Evolutionary conservation across 441 rosid genomes (phyloP).

Genomic region (Adansonia gregorii): DNA sequence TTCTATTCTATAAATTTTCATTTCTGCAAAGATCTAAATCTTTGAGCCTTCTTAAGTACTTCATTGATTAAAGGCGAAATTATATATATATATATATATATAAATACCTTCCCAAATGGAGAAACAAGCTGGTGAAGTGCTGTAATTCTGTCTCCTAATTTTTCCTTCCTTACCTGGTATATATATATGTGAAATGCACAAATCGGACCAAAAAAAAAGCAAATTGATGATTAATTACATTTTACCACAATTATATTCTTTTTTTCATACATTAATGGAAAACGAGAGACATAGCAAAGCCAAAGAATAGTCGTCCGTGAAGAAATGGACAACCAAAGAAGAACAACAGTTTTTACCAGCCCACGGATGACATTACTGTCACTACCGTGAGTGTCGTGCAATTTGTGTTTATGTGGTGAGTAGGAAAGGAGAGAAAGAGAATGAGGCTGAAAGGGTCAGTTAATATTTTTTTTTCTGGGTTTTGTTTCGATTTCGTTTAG

Average conservation of each 20-base stretch:
- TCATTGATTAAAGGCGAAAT: neutral
- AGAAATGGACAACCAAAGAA: conserved; percentile 71
- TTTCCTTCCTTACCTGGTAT: conserved; percentile 89
- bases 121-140: conserved; percentile 97
- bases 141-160: conserved; percentile 90
- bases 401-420: conserved; percentile 28
- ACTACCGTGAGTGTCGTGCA: conserved; percentile 36
- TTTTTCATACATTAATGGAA: conserved; percentile 31
- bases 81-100: neutral
- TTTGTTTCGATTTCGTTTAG: neutral
- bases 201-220: neutral
- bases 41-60: conserved; percentile 2
- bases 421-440: conserved; percentile 25
- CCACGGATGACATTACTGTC: conserved; percentile 35
- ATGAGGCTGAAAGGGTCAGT: conserved; percentile 12
- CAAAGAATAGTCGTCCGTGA: conserved; percentile 41
- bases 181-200: neutral
- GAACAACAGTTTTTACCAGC: conserved; percentile 35
- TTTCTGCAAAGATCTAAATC: conserved; percentile 11
- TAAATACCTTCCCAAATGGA: conserved; percentile 92
- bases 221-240: neutral
- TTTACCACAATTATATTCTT: neutral
- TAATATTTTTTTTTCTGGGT: neutral
- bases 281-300: neutral
- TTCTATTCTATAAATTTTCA: conserved; percentile 13